phyloP scores from a whole-genome alignment of 805 yeast species.

The Monosporozyma aquatica region DNA sequence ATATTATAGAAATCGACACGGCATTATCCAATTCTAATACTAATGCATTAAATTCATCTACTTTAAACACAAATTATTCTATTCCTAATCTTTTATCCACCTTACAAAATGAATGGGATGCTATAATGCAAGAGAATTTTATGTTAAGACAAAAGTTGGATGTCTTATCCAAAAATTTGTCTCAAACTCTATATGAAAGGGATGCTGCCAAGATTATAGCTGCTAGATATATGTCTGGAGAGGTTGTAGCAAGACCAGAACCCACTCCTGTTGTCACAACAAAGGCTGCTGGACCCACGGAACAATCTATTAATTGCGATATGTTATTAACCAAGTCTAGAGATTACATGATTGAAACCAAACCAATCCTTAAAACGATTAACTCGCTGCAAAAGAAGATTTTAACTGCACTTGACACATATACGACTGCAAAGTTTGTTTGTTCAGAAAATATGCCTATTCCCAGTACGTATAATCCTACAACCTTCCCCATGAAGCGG shows the following conservation, averaged over 20 bases:
- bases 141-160: slow-evolving; percentile 63
- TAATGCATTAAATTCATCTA: slow-evolving; percentile 35
- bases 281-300: no score
- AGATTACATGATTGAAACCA: not conserved
- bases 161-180: slow-evolving; percentile 58
- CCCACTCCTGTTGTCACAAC: not conserved
- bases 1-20: slow-evolving; percentile 35
- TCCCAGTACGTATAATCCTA: no score
- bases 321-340: not conserved
- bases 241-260: not conserved
- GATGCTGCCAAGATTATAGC: slow-evolving; percentile 91
- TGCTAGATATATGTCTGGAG: slow-evolving; percentile 32
- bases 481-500: no score
- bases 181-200: slow-evolving; percentile 69
- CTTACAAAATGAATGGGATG: slow-evolving; percentile 86
- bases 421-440: not conserved
- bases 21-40: not conserved
- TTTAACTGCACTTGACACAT: not conserved
- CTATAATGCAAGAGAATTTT: slow-evolving; percentile 72
- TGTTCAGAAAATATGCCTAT: no score
- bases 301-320: not conserved
- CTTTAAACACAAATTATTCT: slow-evolving; percentile 33
- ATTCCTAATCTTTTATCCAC: slow-evolving; percentile 70
- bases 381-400: not conserved
- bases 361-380: not conserved